Base-by-base conservation (phyloP, 2,329 filamentous ascomycete species). In the Orbilia brochopaga region DNA sequence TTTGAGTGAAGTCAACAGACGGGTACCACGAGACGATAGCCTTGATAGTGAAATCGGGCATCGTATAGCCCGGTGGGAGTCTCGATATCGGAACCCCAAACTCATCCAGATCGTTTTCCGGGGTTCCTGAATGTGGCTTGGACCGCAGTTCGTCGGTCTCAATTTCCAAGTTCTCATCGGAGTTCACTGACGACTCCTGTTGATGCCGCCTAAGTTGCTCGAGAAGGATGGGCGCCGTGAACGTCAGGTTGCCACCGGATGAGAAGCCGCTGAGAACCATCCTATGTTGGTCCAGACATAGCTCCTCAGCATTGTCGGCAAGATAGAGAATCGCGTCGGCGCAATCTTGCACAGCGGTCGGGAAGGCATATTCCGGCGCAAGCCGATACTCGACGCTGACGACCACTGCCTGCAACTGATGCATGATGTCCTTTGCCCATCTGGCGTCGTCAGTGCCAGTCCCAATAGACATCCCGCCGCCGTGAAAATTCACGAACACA, bases 371-470 rank as follows among this genome's bases (percentile, higher is more conserved):
- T 75, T 85, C 84, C 0, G 88, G 88, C 0, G 87, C 86, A 1
- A 89, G 82, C 13, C 88, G 83, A 77, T 90, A 90, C 75, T 88
- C 86, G 74, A 88, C 85, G 1, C 84, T 85, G 69, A 89, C 83
- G 59, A 88, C 83, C 21, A 89, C 80, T 24, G 80, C 85, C 55
- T 85, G 82, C 81, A 21, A 84, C 79, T 10, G 82, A 79, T 30
- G 83, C 42, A 84, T 79, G 2, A 87, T 83, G 44, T 82, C 80
- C 1, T 83, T 81, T 4, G 84, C 85, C 81, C 86, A 88, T 44
- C 86, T 82, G 10, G 85, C 83, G 76, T 89, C 87, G 76, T 89
- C 85, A 2, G 85, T 87, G 3, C 83, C 85, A 53, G 82, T 82
- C 8, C 87, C 87, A 35, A 88, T 79, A 4, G 86, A 85, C 79